Evolutionary conservation across 345 rosid species (phyloP).

Genomic region (Eucalyptus pauciflora): DNA sequence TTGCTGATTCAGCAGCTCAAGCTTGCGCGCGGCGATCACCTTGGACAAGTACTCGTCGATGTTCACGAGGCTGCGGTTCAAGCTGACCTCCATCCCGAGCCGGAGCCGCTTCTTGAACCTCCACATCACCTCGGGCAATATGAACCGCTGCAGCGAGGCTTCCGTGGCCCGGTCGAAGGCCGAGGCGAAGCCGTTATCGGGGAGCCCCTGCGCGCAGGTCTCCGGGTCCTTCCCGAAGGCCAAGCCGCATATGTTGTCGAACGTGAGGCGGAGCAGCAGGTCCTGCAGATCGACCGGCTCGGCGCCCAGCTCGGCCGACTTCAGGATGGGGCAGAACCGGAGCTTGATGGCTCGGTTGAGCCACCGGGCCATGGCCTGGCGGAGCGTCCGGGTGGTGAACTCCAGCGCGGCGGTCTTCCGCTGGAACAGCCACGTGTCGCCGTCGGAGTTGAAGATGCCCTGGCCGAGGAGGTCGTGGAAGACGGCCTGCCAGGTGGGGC

Average conservation of each 20-base stretch:
- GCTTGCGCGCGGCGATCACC: conserved; percentile 64
- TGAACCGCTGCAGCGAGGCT: conserved; percentile 81
- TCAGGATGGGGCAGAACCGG: conserved; percentile 61
- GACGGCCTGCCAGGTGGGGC: conserved; percentile 96
- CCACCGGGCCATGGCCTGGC: conserved; percentile 99
- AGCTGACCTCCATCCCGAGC: conserved; percentile 77
- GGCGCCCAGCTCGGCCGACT: conserved; percentile 28
- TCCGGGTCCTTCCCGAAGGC: conserved; percentile 94
- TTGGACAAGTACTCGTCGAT: conserved; percentile 56
- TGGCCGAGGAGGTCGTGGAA: conserved; percentile 87
- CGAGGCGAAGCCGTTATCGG: conserved; percentile 60
- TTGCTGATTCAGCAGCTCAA: conserved; percentile 44
- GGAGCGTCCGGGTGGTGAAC: conserved; percentile 91
- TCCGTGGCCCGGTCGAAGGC: conserved; percentile 93
- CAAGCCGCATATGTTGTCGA: conserved; percentile 90
- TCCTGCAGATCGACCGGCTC: conserved; percentile 83
- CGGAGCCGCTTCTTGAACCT: conserved; percentile 62
- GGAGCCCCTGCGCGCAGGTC: conserved; percentile 64
- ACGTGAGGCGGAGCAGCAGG: conserved; percentile 80
- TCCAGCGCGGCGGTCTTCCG: conserved; percentile 96
- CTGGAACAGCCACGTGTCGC: conserved; percentile 91
- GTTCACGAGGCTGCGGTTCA: conserved; percentile 62
- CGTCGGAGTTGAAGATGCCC: conserved; percentile 92
- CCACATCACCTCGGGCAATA: conserved; percentile 82
- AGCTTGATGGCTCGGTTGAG: conserved; percentile 64